Base-by-base conservation (phyloP, 306 rosid genomes). In the Arachis hypogaea region DNA sequence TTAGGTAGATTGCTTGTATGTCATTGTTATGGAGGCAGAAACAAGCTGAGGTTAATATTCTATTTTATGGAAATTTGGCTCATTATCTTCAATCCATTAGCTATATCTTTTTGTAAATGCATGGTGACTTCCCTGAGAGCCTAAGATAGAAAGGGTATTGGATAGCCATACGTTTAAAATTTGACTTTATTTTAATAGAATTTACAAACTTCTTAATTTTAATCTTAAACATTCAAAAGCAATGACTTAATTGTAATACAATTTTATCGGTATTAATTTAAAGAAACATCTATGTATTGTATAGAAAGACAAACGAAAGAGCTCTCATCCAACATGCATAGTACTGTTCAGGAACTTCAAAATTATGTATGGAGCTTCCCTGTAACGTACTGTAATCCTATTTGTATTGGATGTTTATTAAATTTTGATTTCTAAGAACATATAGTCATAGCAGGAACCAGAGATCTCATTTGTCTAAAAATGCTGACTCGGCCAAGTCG, bases 401-500 rank as follows among this genome's bases (percentile, higher is more conserved):
- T 46, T 14, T 63, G 10, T 36, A 14, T 14, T 29, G 12, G 42
- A 70, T 41, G 64, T 28, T 58, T 61, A 59, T 30, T 30, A 52
- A 52, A 52, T 52, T n/a, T 6, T 22, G 29, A 22, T 52, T 12
- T 50, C 56, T 11, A 12, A 50, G 56, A 50, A 50, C 30, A 72
- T 60, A 51, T 11, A 49, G 43, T 61, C 6, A 40, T 30, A 14
- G 14, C 64, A 70, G 79, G 36, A 16, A 41, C 54, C 52, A 7
- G 7, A 12, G 14, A 61, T 38, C 66, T 80, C 81, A 77, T 36
- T 77, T 66, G 43, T 85, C 45, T 33, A 92, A 87, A 77, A 92
- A 92, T 5, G 94, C 89, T 0, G 86, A 76, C 73, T 92, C 96
- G 0, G 98, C 96, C 81, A 92, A 84, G 83, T 88, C 96, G 6